phyloP scores from a whole-genome alignment of 1,284 basidiomycete genomes.

The Microbotryum silenes-acaulis region DNA sequence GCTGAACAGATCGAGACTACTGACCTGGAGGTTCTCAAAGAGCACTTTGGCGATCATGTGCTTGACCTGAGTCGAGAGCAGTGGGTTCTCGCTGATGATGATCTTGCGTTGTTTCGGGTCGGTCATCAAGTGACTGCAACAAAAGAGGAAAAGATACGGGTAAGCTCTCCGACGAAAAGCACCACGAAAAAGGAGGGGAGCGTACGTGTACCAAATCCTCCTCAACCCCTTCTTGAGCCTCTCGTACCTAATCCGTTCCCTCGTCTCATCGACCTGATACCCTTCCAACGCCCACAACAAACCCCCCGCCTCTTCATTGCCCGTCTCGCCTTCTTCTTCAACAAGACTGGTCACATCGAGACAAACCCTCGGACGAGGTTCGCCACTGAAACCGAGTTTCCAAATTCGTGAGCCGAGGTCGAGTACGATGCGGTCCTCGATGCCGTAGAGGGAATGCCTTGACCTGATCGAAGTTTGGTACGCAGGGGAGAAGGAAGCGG shows the following conservation, averaged over 20 bases:
- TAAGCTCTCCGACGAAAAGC: not conserved
- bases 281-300: conserved; percentile 23
- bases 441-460: conserved; percentile 60
- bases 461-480: too few relatives aligned
- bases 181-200: conserved; percentile 15
- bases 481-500: too few relatives aligned
- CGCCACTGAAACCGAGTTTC: conserved; percentile 84
- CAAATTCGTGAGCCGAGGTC: conserved; percentile 75
- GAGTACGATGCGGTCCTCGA: conserved; percentile 73
- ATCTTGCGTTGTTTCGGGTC: conserved; percentile 91
- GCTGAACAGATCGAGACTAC: conserved; percentile 19
- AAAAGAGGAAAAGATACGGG: not conserved
- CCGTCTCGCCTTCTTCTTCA: conserved; percentile 4
- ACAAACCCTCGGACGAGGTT: conserved; percentile 72
- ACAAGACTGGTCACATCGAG: conserved; percentile 39
- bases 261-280: conserved; percentile 14
- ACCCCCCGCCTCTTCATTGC: not conserved
- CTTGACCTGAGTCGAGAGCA: conserved; percentile 77
- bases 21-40: conserved; percentile 81
- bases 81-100: conserved; percentile 79
- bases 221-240: conserved; percentile 61
- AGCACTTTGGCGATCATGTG: conserved; percentile 75
- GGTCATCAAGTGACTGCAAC: conserved; percentile 68
- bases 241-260: conserved; percentile 44
- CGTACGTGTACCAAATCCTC: conserved; percentile 76